These are phyloP conservation scores for Pleurotus salmoneostramineus DNA, from an alignment of 768 basidiomycete genomes.

Conservation along the genomic window DNA sequence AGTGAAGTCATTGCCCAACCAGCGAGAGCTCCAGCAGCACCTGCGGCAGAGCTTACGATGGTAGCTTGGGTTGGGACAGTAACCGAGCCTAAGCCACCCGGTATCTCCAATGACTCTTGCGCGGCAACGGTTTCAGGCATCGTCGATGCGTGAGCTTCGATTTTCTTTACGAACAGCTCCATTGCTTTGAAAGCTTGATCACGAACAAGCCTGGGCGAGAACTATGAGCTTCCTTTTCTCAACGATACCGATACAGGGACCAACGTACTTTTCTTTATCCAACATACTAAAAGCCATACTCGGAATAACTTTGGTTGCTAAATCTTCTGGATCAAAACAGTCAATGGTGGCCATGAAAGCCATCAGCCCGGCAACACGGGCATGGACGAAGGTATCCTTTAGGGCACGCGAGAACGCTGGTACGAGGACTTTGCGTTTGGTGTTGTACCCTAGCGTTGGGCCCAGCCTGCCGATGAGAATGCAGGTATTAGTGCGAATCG, in stretches of 20 bases:
- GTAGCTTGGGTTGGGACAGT: slow-evolving; percentile 37
- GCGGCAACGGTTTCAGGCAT: slow-evolving; percentile 52
- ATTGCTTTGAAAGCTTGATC: slow-evolving; percentile 96
- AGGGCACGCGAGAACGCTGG: slow-evolving; percentile 89
- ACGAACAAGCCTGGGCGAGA: slow-evolving; percentile 66
- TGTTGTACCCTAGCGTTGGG: slow-evolving; percentile 79
- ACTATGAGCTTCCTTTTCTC: not conserved
- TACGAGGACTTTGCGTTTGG: slow-evolving; percentile 94
- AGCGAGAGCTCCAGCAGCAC: slow-evolving; percentile 87
- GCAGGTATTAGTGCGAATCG: slow-evolving; percentile 96
- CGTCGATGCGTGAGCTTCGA: slow-evolving; percentile 72
- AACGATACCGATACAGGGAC: not conserved
- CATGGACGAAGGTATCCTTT: slow-evolving; percentile 90
- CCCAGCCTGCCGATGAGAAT: slow-evolving; percentile 92
- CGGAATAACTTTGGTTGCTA: slow-evolving; percentile 88
- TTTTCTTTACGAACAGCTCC: slow-evolving; percentile 78
- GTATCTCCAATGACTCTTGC: slow-evolving; percentile 23
- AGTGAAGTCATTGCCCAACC: slow-evolving; percentile 96
- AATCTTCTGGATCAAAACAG: slow-evolving; percentile 82
- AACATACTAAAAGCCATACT: slow-evolving; percentile 75
- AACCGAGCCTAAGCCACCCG: slow-evolving; percentile 22
- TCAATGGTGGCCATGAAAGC: slow-evolving; percentile 94
- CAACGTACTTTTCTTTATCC: slow-evolving; percentile 87
- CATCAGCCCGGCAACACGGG: slow-evolving; percentile 91
- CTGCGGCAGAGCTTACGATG: slow-evolving; percentile 82